Percentiles rank a stretch among this genome's conserved stretches.
Evolutionary conservation across 2,329 filamentous ascomycete species (phyloP).

Genomic region (Phyllosticta citrichinensis): DNA sequence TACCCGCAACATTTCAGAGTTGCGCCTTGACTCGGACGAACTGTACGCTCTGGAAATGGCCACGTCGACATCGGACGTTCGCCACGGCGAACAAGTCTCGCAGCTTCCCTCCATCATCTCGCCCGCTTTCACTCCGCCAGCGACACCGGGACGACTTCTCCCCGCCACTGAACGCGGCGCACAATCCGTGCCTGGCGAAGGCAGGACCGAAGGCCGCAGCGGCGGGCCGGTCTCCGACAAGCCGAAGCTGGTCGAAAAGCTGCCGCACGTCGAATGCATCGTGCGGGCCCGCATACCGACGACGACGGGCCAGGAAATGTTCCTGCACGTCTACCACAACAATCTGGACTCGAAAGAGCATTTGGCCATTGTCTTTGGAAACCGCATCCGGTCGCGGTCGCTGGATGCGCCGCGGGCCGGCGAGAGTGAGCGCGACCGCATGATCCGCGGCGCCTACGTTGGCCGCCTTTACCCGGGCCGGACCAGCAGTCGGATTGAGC

Average conservation of each 20-base stretch:
- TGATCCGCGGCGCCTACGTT: constrained; percentile 89
- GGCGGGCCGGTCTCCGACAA: constrained; percentile 15
- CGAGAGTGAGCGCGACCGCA: constrained; percentile 79
- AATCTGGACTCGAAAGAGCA: constrained; percentile 92
- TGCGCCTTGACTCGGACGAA: constrained; percentile 18
- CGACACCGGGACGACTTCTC: constrained; percentile 18
- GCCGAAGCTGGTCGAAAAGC: constrained; percentile 61
- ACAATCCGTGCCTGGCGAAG: constrained; percentile 35
- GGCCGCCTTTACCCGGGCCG: constrained; percentile 80
- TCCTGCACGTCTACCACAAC: constrained; percentile 88
- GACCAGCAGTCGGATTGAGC: constrained; percentile 59
- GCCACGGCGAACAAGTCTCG: constrained; percentile 7
- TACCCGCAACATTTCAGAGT: constrained; percentile 25
- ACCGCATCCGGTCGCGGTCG: constrained; percentile 62
- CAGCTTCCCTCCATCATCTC: constrained; percentile 36
- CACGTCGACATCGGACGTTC: not conserved
- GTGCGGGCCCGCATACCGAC: constrained; percentile 93
- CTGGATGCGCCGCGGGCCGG: constrained; percentile 62
- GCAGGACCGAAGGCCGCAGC: constrained; percentile 14
- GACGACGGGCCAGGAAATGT: constrained; percentile 88
- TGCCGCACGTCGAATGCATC: constrained; percentile 85
- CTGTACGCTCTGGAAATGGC: not conserved
- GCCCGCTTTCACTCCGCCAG: constrained; percentile 35
- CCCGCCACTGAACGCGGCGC: constrained; percentile 23
- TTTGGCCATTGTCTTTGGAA: constrained; percentile 91